phyloP scores from a whole-genome alignment of 2,329 filamentous ascomycete species.

The Alternaria sp. region DNA sequence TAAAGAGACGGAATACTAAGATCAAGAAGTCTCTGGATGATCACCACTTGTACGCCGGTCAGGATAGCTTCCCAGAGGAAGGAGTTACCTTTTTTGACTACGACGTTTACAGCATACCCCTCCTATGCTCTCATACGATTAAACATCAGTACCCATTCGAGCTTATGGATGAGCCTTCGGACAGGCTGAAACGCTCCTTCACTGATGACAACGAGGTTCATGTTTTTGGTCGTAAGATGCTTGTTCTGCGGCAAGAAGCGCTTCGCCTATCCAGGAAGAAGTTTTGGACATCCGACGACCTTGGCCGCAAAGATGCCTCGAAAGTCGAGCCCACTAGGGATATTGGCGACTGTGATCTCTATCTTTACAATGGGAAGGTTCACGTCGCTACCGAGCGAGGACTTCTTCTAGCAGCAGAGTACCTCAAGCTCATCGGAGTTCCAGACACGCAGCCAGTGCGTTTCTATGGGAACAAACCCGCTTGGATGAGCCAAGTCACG shows the following conservation, averaged over 20 bases:
- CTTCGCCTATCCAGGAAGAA: background rate
- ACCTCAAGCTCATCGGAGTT: slow-evolving; percentile 21
- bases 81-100: slow-evolving; percentile 11
- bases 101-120: slow-evolving; percentile 15
- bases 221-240: slow-evolving; percentile 8
- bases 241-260: slow-evolving; percentile 1
- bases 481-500: slow-evolving; percentile 16
- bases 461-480: slow-evolving; percentile 22
- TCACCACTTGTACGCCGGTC: background rate
- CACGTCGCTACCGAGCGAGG: slow-evolving; percentile 25
- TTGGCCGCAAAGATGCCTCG: slow-evolving; percentile 9
- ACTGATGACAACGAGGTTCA: background rate
- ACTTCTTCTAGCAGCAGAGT: slow-evolving; percentile 18
- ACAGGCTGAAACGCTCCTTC: background rate
- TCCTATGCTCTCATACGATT: slow-evolving; percentile 17
- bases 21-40: background rate
- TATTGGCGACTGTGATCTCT: slow-evolving; percentile 25
- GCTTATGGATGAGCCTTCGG: background rate
- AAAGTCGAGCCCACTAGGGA: slow-evolving; percentile 3
- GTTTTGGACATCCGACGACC: slow-evolving; percentile 4
- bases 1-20: background rate
- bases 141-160: background rate
- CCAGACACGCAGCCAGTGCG: slow-evolving; percentile 21
- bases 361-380: slow-evolving; percentile 18
- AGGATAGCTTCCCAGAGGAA: background rate